Conservation (phyloP, 306 rosid species). For the Cucurbita ficifolia region DNA sequence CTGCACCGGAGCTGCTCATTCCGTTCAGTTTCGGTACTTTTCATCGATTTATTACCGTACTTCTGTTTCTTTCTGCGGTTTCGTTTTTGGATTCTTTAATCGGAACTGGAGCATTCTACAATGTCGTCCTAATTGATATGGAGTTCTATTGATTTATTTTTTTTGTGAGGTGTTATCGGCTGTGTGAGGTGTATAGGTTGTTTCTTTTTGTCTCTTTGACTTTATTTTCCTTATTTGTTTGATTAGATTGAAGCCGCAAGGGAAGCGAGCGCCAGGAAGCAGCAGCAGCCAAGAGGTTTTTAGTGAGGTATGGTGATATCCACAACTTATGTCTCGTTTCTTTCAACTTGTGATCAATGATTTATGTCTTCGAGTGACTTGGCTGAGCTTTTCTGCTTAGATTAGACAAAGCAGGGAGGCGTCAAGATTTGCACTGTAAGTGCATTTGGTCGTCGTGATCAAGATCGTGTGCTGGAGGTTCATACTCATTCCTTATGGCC, state of each 20-base stretch:
- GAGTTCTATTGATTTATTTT: background rate
- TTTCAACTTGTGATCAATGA: slow-evolving; percentile 3
- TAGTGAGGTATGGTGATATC: slow-evolving; percentile 33
- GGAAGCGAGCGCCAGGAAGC: slow-evolving; percentile 30
- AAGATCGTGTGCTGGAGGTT: slow-evolving; percentile 56
- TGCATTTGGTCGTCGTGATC: slow-evolving; percentile 38
- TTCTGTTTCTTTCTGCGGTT: background rate
- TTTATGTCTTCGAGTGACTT: slow-evolving; percentile 8
- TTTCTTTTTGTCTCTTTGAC: background rate
- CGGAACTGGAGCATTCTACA: background rate
- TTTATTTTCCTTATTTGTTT: background rate
- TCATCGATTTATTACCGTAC: background rate
- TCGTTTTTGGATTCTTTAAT: background rate
- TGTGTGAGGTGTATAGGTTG: background rate
- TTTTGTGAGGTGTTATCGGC: background rate
- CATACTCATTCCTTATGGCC: background rate
- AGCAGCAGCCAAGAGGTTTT: slow-evolving; percentile 16
- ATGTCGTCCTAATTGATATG: background rate
- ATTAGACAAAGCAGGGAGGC: slow-evolving; percentile 42
- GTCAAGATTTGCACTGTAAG: slow-evolving; percentile 19
- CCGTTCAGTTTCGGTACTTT: slow-evolving; percentile 27
- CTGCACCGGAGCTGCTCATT: slow-evolving; percentile 21
- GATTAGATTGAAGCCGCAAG: slow-evolving; percentile 36
- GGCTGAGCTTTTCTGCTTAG: slow-evolving; percentile 36
- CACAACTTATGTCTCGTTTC: background rate